Base-by-base conservation (phyloP, 2,329 filamentous ascomycete species). In the Aspergillus calidoustus region DNA sequence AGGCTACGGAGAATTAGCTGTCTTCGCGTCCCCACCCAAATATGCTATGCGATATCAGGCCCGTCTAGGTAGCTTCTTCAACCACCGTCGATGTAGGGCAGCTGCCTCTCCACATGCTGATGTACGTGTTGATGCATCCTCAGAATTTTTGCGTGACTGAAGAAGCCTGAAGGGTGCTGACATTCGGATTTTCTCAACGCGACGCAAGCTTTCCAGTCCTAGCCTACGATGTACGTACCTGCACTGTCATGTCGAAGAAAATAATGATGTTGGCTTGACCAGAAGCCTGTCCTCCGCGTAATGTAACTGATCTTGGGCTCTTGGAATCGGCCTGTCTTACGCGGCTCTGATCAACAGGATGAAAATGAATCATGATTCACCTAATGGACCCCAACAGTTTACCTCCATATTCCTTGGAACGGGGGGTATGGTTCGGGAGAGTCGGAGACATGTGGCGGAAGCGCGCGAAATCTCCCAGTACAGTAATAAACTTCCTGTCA, bases 261-360 rank as follows among this genome's bases (percentile, higher is more conserved):
- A n/a, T 23, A 46, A 46, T 19, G 34, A 30, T 31, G 25, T 28
- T 28, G 25, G 25, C 25, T 28, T 28, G 25, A 28, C 34, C 11
- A 41, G 54, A 51, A 11, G 15, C n/a, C 8, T 43, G 34, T 25
- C 8, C 54, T 43, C 34, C 38, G 55, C 55, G 47, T 44, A 57
- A 38, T 54, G 43, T 49, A 52, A 58, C 28, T 50, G 50, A 54
- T 54, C 31, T 55, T 31, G 34, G 48, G 54, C 61, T 50, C 54
- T 56, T 58, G 64, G 13, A 41, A 41, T 56, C 57, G 59, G 58
- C 60, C 52, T 62, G 64, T 66, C 64, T 69, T 67, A 67, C 67
- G 67, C 67, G 66, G 67, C 66, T 66, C 62, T 61, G 61, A 66
- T 64, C 59, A 66, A 62, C 64, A 64, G 31, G 58, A 61, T 65